Conservation (phyloP, 768 basidiomycete genomes). For the Vararia minispora region DNA sequence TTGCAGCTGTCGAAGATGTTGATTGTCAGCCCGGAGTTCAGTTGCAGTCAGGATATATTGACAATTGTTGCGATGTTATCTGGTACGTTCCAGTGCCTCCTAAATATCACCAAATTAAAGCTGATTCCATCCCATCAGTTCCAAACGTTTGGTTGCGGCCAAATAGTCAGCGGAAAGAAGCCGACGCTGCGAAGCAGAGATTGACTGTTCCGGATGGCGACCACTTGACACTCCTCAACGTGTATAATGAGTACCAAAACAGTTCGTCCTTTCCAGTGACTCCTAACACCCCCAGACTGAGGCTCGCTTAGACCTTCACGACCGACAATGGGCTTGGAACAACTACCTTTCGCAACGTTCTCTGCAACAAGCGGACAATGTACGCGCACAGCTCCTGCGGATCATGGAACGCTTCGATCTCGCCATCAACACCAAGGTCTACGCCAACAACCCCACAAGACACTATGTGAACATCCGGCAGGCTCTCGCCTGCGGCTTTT, state of each 20-base stretch:
- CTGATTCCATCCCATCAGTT: conserved; percentile 30
- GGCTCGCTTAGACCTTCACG: conserved; percentile 45
- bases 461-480: conserved; percentile 67
- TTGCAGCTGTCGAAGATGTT: conserved; percentile 82
- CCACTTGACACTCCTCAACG: conserved; percentile 88
- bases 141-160: conserved; percentile 95
- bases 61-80: conserved; percentile 96
- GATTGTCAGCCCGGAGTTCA: conserved; percentile 89
- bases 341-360: conserved; percentile 81
- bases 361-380: conserved; percentile 86
- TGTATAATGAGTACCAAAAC: conserved; percentile 84
- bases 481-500: conserved; percentile 86
- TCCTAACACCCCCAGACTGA: neutral
- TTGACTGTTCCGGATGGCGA: conserved; percentile 94
- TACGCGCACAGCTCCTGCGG: conserved; percentile 78
- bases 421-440: conserved; percentile 54
- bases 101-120: neutral
- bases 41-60: conserved; percentile 91
- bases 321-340: conserved; percentile 85
- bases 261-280: conserved; percentile 31
- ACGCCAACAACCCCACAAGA: conserved; percentile 41
- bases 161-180: conserved; percentile 76
- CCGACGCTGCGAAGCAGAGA: conserved; percentile 83
- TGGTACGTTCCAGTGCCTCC: conserved; percentile 33
- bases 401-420: conserved; percentile 88